A percentile compares a stretch with the other conserved stretches of the same genome.
Conservation (phyloP, 2,329 filamentous ascomycete species). For the Pseudocercospora fijiensis region DNA sequence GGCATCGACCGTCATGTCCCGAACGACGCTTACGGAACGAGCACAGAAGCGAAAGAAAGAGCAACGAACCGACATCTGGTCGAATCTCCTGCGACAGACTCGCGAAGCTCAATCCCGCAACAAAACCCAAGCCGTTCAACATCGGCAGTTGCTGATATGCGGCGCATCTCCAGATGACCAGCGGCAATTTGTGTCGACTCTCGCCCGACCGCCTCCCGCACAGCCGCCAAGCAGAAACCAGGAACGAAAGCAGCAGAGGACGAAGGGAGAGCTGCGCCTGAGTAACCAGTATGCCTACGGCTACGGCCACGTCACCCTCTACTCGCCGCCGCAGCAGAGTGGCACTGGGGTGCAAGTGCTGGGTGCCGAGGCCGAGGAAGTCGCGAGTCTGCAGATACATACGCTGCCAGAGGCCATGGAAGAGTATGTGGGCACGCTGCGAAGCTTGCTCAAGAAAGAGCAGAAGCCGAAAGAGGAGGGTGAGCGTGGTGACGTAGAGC, state of each 20-base stretch:
- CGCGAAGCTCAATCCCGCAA: constrained; percentile 39
- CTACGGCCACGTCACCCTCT: constrained; percentile 38
- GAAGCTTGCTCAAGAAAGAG: constrained; percentile 29
- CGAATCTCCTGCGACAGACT: constrained; percentile 37
- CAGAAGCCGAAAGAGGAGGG: constrained; percentile 15
- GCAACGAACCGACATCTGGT: constrained; percentile 38
- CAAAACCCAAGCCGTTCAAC: constrained; percentile 35
- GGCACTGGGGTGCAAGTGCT: constrained; percentile 30
- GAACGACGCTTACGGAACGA: constrained; percentile 13
- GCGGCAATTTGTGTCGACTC: constrained; percentile 29
- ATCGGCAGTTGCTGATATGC: constrained; percentile 35
- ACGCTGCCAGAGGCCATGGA: constrained; percentile 34
- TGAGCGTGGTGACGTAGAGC: constrained; percentile 13
- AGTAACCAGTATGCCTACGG: constrained; percentile 39
- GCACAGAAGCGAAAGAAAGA: constrained; percentile 29
- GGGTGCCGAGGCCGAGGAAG: constrained; percentile 37
- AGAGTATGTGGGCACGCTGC: constrained; percentile 33
- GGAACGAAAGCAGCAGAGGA: constrained; percentile 26
- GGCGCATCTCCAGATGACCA: constrained; percentile 38
- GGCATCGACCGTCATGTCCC: constrained; percentile 24
- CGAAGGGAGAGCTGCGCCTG: constrained; percentile 35
- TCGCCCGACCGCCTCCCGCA: constrained; percentile 34
- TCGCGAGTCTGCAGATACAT: constrained; percentile 35
- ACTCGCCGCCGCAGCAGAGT: constrained; percentile 32
- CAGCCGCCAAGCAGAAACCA: constrained; percentile 28